Base-by-base conservation (phyloP, 805 yeast species). In the Ogataea ramenticola region DNA sequence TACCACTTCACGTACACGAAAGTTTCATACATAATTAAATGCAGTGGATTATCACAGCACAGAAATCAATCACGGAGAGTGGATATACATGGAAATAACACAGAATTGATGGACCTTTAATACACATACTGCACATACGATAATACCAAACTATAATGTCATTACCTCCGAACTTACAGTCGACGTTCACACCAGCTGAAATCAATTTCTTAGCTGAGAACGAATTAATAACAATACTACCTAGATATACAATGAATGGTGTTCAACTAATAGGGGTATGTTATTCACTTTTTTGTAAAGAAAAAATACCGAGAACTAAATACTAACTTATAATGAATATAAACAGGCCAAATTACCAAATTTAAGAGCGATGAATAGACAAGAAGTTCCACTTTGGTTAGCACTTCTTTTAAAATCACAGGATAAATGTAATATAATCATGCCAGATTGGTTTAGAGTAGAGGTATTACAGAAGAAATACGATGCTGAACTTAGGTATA, bases 201-300 rank as follows among this genome's bases (percentile, higher is more conserved):
- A 70, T 90, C 36, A 85, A 80, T 51, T 93, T 86, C 54, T 67
- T 88, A 24, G 93, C 95, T 2, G 97, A 93, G 57, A 87, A 85
- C 59, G 88, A 83, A 46, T 63, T 60, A 3, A 72, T 89, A 8
- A 74, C 79, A 21, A 81, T 90, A 11, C 70, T 89, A n/a, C 96
- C 97, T 4, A 71, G 93, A 46, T 85, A 82, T 56, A 64, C 81
- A 2, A 72, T 84, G 77, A 77, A 76, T 31, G 70, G 80, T n/a
- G 64, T 82, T 17, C 76, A 74, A 38, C 68, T 86, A 38, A 79
- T 83, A 39, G 86, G 90, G 4, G 77, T 74, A 70, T 39, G 74
- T 67, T 43, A 29, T n/a, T 22, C 3, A 14, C 11, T 5, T 21
- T 3, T n/a, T n/a, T n/a, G n/a, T n/a, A n/a, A n/a, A n/a, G n/a